phyloP scores from a whole-genome alignment of 805 yeast genomes.

The Ogataea philodendri region DNA sequence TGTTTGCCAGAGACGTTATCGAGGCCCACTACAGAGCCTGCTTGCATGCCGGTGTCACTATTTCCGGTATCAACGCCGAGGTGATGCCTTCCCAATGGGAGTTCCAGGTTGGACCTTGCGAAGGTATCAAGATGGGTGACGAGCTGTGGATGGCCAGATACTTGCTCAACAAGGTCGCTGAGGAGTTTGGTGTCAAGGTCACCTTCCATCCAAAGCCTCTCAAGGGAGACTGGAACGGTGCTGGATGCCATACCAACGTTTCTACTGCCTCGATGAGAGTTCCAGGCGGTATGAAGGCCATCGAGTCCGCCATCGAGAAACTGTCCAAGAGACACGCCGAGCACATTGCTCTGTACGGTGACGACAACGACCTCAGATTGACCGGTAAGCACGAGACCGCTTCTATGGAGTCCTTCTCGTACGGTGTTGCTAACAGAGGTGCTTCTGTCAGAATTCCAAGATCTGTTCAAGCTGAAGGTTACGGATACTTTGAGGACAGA shows the following conservation, averaged over 20 bases:
- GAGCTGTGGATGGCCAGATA: slow-evolving; percentile 96
- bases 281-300: slow-evolving; percentile 94
- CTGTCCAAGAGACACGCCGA: slow-evolving; percentile 94
- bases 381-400: slow-evolving; percentile 99
- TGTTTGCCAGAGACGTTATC: slow-evolving; percentile 94
- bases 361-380: slow-evolving; percentile 91
- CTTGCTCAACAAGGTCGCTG: slow-evolving; percentile 90
- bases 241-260: slow-evolving; percentile 99
- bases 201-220: slow-evolving; percentile 99
- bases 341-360: slow-evolving; percentile 92
- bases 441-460: slow-evolving; percentile 98
- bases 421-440: slow-evolving; percentile 99
- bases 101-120: slow-evolving; percentile 98
- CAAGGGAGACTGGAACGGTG: slow-evolving; percentile 99
- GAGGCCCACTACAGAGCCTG: slow-evolving; percentile 99
- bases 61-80: slow-evolving; percentile 98
- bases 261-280: slow-evolving; percentile 88
- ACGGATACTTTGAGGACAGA: slow-evolving; percentile 98
- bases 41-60: slow-evolving; percentile 83
- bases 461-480: slow-evolving; percentile 96
- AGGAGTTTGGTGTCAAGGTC: slow-evolving; percentile 97
- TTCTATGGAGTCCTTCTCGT: slow-evolving; percentile 81
- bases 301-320: slow-evolving; percentile 89
- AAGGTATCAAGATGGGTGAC: slow-evolving; percentile 95
- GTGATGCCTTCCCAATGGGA: slow-evolving; percentile 99